Percentiles rank a stretch among this genome's conserved stretches.
phyloP scores from a whole-genome alignment of 176 grass and related monocot species.

The Pontederia paniculata region DNA sequence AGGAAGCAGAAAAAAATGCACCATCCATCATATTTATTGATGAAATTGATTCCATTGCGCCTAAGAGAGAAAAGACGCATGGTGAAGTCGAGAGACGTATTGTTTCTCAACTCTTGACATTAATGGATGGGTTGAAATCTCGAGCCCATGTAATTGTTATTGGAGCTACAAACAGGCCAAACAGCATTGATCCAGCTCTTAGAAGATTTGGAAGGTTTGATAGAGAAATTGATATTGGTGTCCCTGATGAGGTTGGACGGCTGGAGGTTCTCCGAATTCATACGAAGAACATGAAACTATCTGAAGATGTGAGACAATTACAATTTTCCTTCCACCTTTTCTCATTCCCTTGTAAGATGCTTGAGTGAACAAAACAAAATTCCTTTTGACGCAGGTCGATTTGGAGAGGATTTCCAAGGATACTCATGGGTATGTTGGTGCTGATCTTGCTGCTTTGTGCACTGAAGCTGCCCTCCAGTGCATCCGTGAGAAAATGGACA shows the following conservation, averaged over 20 bases:
- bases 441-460: too few species aligned
- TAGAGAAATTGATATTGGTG: slow-evolving; percentile 72
- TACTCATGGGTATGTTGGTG: too few species aligned
- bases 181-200: slow-evolving; percentile 62
- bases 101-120: slow-evolving; percentile 68
- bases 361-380: too few species aligned
- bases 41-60: slow-evolving; percentile 80
- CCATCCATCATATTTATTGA: slow-evolving; percentile 89
- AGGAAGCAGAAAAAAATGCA: slow-evolving; percentile 84
- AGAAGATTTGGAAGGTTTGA: slow-evolving; percentile 79
- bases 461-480: too few species aligned
- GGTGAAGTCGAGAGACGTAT: slow-evolving; percentile 76
- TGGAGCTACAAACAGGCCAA: not conserved
- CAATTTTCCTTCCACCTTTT: not conserved
- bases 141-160: too few species aligned
- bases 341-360: not conserved
- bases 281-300: slow-evolving; percentile 85
- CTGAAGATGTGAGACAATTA: slow-evolving; percentile 49
- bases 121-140: slow-evolving; percentile 54
- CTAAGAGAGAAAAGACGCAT: slow-evolving; percentile 74
- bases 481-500: too few species aligned
- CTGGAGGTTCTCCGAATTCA: slow-evolving; percentile 85
- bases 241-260: slow-evolving; percentile 75
- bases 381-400: too few species aligned
- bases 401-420: too few species aligned